Evolutionary conservation across 202 grass and related monocot species (phyloP).

Genomic region (Panicum virgatum): DNA sequence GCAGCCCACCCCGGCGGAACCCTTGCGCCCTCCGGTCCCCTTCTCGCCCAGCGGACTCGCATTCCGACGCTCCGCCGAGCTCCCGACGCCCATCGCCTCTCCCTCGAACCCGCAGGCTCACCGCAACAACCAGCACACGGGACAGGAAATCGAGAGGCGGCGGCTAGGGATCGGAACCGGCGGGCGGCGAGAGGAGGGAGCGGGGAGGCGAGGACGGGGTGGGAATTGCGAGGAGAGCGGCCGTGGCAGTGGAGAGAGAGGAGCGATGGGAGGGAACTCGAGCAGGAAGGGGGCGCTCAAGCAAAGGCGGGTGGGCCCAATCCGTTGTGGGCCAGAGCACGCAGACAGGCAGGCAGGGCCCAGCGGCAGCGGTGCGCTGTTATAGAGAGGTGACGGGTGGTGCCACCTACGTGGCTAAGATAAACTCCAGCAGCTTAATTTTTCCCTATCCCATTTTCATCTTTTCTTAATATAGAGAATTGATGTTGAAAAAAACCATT

Average conservation of each 20-base stretch:
- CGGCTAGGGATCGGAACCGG: background rate
- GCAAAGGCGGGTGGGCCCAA: background rate
- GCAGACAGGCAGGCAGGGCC: constrained; percentile 4
- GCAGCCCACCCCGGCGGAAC: constrained; percentile 31
- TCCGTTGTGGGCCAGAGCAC: background rate
- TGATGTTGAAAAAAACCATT: too few species aligned
- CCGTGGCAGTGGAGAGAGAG: background rate
- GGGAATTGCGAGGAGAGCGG: background rate
- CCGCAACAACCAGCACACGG: background rate
- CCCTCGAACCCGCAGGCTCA: background rate
- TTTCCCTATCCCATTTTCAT: too few species aligned
- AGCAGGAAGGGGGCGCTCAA: background rate
- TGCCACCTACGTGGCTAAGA: too few species aligned
- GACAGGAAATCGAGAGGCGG: constrained; percentile 2
- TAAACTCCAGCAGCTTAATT: too few species aligned
- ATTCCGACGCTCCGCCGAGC: constrained; percentile 27
- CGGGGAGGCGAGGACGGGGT: background rate
- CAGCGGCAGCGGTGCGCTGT: background rate
- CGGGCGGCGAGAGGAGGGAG: background rate
- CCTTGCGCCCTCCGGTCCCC: background rate
- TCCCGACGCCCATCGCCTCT: constrained; percentile 37
- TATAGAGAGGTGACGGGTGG: background rate
- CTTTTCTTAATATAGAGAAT: too few species aligned
- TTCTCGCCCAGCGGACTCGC: constrained; percentile 18
- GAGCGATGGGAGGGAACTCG: background rate